phyloP scores from a whole-genome alignment of 192 early-diverging fungal genomes.

The Podila epigama region DNA sequence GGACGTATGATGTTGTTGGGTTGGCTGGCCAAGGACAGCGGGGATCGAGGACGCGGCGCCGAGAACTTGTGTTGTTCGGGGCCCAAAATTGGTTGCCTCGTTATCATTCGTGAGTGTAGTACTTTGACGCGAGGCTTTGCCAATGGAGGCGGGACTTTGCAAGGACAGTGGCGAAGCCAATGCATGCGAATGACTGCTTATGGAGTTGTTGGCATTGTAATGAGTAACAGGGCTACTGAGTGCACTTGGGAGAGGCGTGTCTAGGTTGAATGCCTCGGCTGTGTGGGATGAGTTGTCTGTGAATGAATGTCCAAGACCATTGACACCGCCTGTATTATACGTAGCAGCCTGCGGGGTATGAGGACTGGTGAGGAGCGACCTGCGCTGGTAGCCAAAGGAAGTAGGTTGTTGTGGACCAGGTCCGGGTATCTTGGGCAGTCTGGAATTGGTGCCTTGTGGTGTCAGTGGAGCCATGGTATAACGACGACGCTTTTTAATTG shows the following conservation, averaged over 20 bases:
- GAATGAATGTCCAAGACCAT: no score
- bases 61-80: no score
- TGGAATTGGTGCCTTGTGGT: slow-evolving; percentile 31
- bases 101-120: no score
- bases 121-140: no score
- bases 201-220: background rate
- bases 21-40: background rate
- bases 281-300: background rate
- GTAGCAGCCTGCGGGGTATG: slow-evolving; percentile 6
- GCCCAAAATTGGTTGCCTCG: no score
- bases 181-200: background rate
- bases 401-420: slow-evolving; percentile 20
- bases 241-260: background rate
- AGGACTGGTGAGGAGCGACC: slow-evolving; percentile 11
- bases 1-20: background rate
- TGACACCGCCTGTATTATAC: background rate
- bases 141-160: background rate
- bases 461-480: slow-evolving; percentile 25
- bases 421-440: slow-evolving; percentile 22
- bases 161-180: background rate
- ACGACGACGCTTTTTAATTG: background rate
- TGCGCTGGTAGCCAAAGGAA: slow-evolving; percentile 30
- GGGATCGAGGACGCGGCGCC: no score
- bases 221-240: background rate
- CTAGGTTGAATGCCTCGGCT: background rate